Percentiles rank a stretch among this genome's conserved stretches.
Evolutionary conservation across 345 rosid species (phyloP).

Genomic region (Arabidopsis thaliana): TAIR10.1 NC_003070.9:26478001-26478500

Average conservation of each 20-base stretch:
- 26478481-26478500: constrained; percentile 86
- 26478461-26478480: constrained; percentile 85
- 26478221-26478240: constrained; percentile 73
- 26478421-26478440: constrained; percentile 27
- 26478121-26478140: constrained; percentile 81
- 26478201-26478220: constrained; percentile 65
- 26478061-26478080: constrained; percentile 79
- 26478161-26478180: constrained; percentile 89
- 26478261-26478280: constrained; percentile 52
- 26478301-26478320: constrained; percentile 69
- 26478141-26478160: constrained; percentile 86
- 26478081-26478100: constrained; percentile 82
- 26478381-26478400: constrained; percentile 83
- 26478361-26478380: constrained; percentile 64
- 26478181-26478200: constrained; percentile 76
- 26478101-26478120: constrained; percentile 65
- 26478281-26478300: constrained; percentile 61
- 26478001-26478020: constrained; percentile 92
- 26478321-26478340: constrained; percentile 47
- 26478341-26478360: constrained; percentile 44
- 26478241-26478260: constrained; percentile 77
- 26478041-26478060: constrained; percentile 56
- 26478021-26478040: constrained; percentile 83
- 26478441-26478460: constrained; percentile 48
- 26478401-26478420: constrained; percentile 62